These are phyloP conservation scores for Quercus lobata DNA, from an alignment of 331 rosid species.

Conservation along the genomic window DNA sequence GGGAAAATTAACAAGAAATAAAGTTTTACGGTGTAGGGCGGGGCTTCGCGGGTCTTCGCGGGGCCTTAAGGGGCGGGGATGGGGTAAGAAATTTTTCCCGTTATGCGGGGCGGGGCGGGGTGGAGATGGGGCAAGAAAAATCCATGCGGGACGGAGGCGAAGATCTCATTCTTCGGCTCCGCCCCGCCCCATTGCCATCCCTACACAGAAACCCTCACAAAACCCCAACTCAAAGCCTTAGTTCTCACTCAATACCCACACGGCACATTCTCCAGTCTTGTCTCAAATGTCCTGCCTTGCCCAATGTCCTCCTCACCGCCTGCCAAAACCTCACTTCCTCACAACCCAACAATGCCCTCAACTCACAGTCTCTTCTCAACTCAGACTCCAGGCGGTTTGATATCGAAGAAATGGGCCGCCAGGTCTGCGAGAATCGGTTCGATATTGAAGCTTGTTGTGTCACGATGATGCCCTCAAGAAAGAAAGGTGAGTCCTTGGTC, in stretches of 20 bases:
- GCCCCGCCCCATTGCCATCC: no score
- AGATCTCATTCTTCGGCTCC: no score
- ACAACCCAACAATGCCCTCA: not conserved
- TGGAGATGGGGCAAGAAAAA: no score
- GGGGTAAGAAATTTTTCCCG: no score
- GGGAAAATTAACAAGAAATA: no score
- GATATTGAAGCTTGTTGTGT: constrained; percentile 40
- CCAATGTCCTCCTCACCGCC: constrained; percentile 63
- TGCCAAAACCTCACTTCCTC: constrained; percentile 43
- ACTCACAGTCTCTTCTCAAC: not conserved
- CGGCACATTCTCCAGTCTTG: constrained; percentile 46
- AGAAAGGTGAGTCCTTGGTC: constrained; percentile 29
- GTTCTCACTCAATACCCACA: constrained; percentile 40
- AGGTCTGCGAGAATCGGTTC: constrained; percentile 48
- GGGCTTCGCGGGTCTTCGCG: no score
- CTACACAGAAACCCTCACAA: constrained; percentile 24
- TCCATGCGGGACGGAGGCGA: no score
- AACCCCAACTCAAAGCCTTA: constrained; percentile 45
- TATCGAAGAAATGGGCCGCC: constrained; percentile 32
- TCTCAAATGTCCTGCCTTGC: constrained; percentile 55
- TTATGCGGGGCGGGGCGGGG: no score
- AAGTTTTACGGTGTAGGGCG: no score
- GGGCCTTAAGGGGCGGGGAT: no score
- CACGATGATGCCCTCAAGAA: constrained; percentile 19
- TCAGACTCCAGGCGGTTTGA: constrained; percentile 31